Base-by-base conservation (phyloP, 2,329 filamentous ascomycete species). In the Leptographium procerum region DNA sequence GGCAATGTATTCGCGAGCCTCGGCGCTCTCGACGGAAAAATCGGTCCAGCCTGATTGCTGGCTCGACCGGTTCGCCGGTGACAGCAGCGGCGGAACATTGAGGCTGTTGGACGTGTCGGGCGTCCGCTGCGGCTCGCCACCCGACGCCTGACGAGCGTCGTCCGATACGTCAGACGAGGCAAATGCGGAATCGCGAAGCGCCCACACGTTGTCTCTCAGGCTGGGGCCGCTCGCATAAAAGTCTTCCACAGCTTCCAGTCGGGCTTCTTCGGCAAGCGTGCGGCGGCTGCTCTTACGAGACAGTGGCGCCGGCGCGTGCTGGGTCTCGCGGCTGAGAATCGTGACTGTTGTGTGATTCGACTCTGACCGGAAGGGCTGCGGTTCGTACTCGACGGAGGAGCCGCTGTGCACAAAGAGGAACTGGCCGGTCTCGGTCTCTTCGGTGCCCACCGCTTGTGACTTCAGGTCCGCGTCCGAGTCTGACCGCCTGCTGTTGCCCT, bases 31-130 rank as follows among this genome's bases (percentile, higher is more conserved):
- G 11, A 83, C 70, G 0, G 81, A 82, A 60, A 80, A 77, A 64
- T 84, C 81, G 29, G 81, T 84, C 81, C 81, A 84, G n/a, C 75
- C 72, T 1, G 81, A 82, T 57, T 78, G 76, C 54, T 81, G 78
- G 61, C 81, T 84, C 24, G 71, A 69, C 43, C 80, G 73, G 60
- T 82, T 72, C 60, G 71, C 68, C 48, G 74, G 68, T 56, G 73
- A 66, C 55, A 73, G 65, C 63, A 74, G 67, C 55, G 73, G 68
- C 14, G 80, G 80, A 16, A 82, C 73, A 56, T 71, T 69, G 10
- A 83, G 70, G 58, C 72, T 77, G 57, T 73, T 73, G 16, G 75
- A 71, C 24, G 73, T 72, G 52, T 74, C 73, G 5, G 70, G 66
- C 16, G 66, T 65, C 29, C 66, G 68, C 52, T 70, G 67, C 26